These are phyloP conservation scores for Penicillium salamii DNA, from an alignment of 495 filamentous ascomycete genomes.

Conservation along the genomic window DNA sequence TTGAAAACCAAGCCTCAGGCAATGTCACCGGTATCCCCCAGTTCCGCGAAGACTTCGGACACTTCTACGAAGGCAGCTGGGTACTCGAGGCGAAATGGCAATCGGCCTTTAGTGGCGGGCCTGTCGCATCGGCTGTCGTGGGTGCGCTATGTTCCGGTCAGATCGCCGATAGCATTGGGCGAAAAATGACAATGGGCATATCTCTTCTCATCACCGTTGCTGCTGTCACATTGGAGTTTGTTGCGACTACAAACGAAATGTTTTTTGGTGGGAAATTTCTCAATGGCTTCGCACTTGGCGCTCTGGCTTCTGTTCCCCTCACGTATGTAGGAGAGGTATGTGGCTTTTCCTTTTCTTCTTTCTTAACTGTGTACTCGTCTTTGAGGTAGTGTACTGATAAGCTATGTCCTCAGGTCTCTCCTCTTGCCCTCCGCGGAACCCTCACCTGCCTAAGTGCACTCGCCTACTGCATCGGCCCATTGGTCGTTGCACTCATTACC, in stretches of 20 bases:
- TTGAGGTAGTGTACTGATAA: not conserved
- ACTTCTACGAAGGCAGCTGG: conserved; percentile 20
- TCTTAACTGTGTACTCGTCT: too few species aligned
- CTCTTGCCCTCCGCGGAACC: conserved; percentile 26
- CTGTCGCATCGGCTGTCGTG: conserved; percentile 14
- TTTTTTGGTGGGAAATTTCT: conserved; percentile 34
- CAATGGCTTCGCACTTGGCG: conserved; percentile 29
- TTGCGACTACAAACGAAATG: conserved; percentile 24
- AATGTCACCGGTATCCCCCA: conserved; percentile 27
- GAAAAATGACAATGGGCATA: conserved; percentile 8
- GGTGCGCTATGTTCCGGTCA: conserved; percentile 17
- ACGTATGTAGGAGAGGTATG: conserved; percentile 30
- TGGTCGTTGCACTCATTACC: conserved; percentile 26
- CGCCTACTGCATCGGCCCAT: conserved; percentile 25
- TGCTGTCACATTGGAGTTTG: conserved; percentile 26
- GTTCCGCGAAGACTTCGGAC: conserved; percentile 32
- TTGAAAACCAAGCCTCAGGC: conserved; percentile 31
- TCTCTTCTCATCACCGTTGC: conserved; percentile 21
- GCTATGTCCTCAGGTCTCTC: conserved; percentile 12
- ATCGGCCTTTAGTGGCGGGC: conserved; percentile 25
- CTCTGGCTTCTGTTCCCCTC: conserved; percentile 17
- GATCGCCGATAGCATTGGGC: conserved; percentile 16
- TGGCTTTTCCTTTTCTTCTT: not conserved
- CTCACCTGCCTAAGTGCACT: conserved; percentile 23
- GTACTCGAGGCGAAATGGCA: conserved; percentile 30